Base-by-base conservation (phyloP, 2,329 filamentous ascomycete species). In the Paecilomyces sp. region DNA sequence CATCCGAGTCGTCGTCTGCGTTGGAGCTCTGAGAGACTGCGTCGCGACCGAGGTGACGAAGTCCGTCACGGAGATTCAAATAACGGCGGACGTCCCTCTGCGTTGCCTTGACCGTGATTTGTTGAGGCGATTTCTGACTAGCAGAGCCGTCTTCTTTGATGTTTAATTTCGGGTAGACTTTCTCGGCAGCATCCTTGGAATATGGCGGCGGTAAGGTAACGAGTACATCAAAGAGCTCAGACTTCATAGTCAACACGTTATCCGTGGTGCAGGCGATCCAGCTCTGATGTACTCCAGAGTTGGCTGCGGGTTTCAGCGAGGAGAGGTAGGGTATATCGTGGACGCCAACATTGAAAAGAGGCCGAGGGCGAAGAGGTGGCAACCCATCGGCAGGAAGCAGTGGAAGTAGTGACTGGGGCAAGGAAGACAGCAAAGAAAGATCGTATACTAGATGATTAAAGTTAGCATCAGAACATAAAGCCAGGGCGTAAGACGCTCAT, bases 221-320 rank as follows among this genome's bases (percentile, higher is more conserved):
- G 47, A 97, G 83, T 67, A 97, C 82, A 71, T 99, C 94, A 81
- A 92, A 97, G 2, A 99, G 83, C 1, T 89, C 84, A 56, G 87
- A 85, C 77, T 97, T 97, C 74, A 91, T 89, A 54, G 86, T 87
- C 13, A 99, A 82, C 60, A 99, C 94, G 69, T 90, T 93, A 76
- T 99, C 94, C 1, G 93, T 97, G 2, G 93, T 97, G 74, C 92
- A 97, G 12, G 93, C 94, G 61, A 96, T 88, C 92, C 92, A 99
- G 47, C 92, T 90, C 13, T 13, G 82, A 77, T 81, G 67, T 54
- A 61, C 56, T 60, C 74, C 69, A 54, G 68, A 59, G 64, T 70
- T 61, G 63, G 73, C 53, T 41, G 70, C 63, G 68, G 73, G 69
- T 74, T 81, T 80, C 4, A 97, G 82, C 52, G 88, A 85, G 3